phyloP scores from a whole-genome alignment of 306 rosid genomes.

The Biancaea sappan region DNA sequence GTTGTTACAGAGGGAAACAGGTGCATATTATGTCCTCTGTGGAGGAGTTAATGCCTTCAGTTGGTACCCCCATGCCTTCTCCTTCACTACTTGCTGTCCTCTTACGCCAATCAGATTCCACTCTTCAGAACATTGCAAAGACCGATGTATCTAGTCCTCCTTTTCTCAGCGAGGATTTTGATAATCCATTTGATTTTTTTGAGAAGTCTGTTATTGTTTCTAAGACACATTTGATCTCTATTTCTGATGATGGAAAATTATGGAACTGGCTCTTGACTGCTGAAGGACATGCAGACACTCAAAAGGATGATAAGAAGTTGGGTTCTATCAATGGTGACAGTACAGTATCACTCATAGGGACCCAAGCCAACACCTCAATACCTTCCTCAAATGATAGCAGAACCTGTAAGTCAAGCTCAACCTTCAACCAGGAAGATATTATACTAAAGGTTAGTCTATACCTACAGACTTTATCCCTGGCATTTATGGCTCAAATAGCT shows the following conservation, averaged over 20 bases:
- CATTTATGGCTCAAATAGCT: constrained; percentile 21
- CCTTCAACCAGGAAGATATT: constrained; percentile 50
- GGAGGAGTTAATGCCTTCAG: constrained; percentile 95
- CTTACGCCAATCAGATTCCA: constrained; percentile 79
- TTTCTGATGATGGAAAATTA: constrained; percentile 94
- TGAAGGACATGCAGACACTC: constrained; percentile 61
- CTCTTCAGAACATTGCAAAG: constrained; percentile 68
- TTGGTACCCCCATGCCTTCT: constrained; percentile 90
- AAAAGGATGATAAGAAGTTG: constrained; percentile 52
- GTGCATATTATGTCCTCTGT: constrained; percentile 73
- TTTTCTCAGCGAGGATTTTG: constrained; percentile 65
- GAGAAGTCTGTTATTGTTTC: constrained; percentile 61
- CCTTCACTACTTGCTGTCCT: constrained; percentile 75
- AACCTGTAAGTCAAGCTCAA: constrained; percentile 43
- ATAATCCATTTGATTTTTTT: constrained; percentile 84
- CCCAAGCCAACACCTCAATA: constrained; percentile 34
- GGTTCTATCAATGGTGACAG: constrained; percentile 41
- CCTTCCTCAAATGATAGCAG: constrained; percentile 30
- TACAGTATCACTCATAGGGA: constrained; percentile 43
- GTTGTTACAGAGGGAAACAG: constrained; percentile 75
- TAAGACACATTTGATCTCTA: constrained; percentile 76
- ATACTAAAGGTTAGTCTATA: constrained; percentile 59
- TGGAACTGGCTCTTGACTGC: constrained; percentile 95
- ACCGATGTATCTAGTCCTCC: constrained; percentile 60
- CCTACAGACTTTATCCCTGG: constrained; percentile 24